Base-by-base conservation (phyloP, 345 rosid species). In the Eucalyptus polyanthemos region DNA sequence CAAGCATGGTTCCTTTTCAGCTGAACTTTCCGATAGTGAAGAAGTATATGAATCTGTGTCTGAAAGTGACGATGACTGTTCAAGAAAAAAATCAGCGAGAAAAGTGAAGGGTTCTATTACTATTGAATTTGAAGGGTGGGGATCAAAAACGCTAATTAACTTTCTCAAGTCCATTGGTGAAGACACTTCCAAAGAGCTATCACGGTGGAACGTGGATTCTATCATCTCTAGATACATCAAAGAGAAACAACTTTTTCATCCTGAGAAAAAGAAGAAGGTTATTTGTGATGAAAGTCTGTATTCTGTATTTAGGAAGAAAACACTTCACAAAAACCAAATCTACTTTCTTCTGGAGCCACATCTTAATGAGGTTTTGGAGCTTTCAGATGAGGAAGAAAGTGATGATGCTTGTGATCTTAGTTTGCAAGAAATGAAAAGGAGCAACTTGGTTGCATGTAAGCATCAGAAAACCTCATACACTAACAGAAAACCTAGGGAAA, bases 81-180 rank as follows among this genome's bases (percentile, higher is more conserved):
- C 88, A 87, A 50, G 86, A 8, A 69, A 69, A 80, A 88, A 72
- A 31, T 58, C 54, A 51, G 27, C 25, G 13, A 44, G 50, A 42
- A 90, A 89, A 80, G 87, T 72, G 89, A 91, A 91, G 86, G 89
- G 42, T 50, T 86, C 54, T 27, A 88, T 56, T 86, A 54, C 65
- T 42, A 89, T 14, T 65, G 93, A 92, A 86, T 94, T 93, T 62
- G 31, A 88, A 58, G 94, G 97, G 25, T 94, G 96, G 97, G 94
- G 94, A 65, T 94, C 96, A 21, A 90, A 88, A 88, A 81, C 91
- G 42, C 94, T 94, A 19, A 87, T 90, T 25, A 91, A 89, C 17
- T 95, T 95, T 88, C 94, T 95, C 51, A 88, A 37, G 2, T 92
- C 93, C 21, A 88, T 92, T 86, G 94, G 94, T 76, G 88, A 91